Evolutionary conservation across 2,329 filamentous ascomycete genomes (phyloP).

Genomic region (Trichoderma sp.): DNA sequence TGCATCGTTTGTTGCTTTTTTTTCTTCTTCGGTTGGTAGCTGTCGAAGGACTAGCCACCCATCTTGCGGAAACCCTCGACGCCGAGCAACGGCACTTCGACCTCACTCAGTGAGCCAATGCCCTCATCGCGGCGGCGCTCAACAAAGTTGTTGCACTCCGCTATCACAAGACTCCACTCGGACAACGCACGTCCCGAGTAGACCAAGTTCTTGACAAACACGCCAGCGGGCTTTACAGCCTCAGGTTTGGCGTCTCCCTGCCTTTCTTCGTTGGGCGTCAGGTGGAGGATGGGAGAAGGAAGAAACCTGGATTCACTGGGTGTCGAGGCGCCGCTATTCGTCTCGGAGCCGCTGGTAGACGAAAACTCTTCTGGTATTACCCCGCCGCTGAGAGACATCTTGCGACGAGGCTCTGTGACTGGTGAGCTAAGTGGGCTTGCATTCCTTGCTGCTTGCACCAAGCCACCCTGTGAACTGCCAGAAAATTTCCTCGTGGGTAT

Average conservation of each 20-base stretch:
- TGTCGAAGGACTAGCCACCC: slow-evolving; percentile 27
- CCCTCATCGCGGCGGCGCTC: slow-evolving; percentile 74
- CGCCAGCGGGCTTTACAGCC: slow-evolving; percentile 46
- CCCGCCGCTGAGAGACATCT: slow-evolving; percentile 16
- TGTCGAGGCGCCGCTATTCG: neutral
- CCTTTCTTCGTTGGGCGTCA: neutral
- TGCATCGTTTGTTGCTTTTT: neutral
- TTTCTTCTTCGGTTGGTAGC: neutral
- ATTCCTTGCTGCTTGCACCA: slow-evolving; percentile 52
- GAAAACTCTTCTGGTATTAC: neutral
- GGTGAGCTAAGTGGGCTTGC: slow-evolving; percentile 40
- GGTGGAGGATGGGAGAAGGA: neutral
- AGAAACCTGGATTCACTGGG: neutral
- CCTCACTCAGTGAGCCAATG: slow-evolving; percentile 60
- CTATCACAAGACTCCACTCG: slow-evolving; percentile 73
- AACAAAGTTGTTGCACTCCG: slow-evolving; percentile 78
- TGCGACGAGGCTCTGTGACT: slow-evolving; percentile 29
- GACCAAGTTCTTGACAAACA: slow-evolving; percentile 47
- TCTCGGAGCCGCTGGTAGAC: neutral
- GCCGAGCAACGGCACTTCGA: slow-evolving; percentile 54
- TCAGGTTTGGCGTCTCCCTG: slow-evolving; percentile 8
- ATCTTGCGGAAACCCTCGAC: slow-evolving; percentile 43
- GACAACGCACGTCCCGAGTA: slow-evolving; percentile 72
- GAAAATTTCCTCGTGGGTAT: slow-evolving; percentile 48
- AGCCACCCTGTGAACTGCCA: slow-evolving; percentile 43